Percentiles rank a stretch among this genome's conserved stretches.
Evolutionary conservation across 2,329 filamentous ascomycete species (phyloP).

Genomic region (Epichloe scottii): DNA sequence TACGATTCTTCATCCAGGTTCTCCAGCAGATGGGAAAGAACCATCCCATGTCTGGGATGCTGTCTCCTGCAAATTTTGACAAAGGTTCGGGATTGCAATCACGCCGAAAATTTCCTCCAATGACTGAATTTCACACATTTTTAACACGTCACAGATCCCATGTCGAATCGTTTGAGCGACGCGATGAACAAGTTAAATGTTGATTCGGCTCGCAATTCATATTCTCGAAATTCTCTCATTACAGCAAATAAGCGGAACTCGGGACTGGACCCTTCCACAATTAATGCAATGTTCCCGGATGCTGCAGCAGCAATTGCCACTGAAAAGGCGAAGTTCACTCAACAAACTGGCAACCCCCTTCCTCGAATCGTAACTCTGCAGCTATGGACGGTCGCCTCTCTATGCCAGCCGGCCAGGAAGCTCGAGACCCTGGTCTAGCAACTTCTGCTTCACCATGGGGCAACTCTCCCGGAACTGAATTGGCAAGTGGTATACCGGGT

Average conservation of each 20-base stretch:
- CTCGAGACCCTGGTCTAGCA: slow-evolving; percentile 15
- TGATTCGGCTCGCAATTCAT: slow-evolving; percentile 74
- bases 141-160: slow-evolving; percentile 54
- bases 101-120: not conserved
- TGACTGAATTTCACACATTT: slow-evolving; percentile 7
- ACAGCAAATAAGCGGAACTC: slow-evolving; percentile 75
- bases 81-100: slow-evolving; percentile 51
- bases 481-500: slow-evolving; percentile 56
- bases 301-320: slow-evolving; percentile 96
- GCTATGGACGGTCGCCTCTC: slow-evolving; percentile 66
- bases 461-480: slow-evolving; percentile 33
- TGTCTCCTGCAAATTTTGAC: slow-evolving; percentile 92
- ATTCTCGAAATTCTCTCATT: slow-evolving; percentile 68
- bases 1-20: slow-evolving; percentile 97
- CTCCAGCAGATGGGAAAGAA: slow-evolving; percentile 98
- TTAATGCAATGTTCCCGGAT: slow-evolving; percentile 98
- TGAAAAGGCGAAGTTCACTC: slow-evolving; percentile 94
- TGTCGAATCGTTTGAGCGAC: slow-evolving; percentile 91
- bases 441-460: slow-evolving; percentile 63
- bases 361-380: slow-evolving; percentile 86
- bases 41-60: slow-evolving; percentile 88
- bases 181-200: slow-evolving; percentile 93
- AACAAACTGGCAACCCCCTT: slow-evolving; percentile 84
- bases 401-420: slow-evolving; percentile 44
- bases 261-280: slow-evolving; percentile 81